A percentile compares a stretch with the other conserved stretches of the same genome.
These are phyloP conservation scores for Penicillium malachiteum DNA, from an alignment of 495 filamentous ascomycete genomes.

Conservation along the genomic window DNA sequence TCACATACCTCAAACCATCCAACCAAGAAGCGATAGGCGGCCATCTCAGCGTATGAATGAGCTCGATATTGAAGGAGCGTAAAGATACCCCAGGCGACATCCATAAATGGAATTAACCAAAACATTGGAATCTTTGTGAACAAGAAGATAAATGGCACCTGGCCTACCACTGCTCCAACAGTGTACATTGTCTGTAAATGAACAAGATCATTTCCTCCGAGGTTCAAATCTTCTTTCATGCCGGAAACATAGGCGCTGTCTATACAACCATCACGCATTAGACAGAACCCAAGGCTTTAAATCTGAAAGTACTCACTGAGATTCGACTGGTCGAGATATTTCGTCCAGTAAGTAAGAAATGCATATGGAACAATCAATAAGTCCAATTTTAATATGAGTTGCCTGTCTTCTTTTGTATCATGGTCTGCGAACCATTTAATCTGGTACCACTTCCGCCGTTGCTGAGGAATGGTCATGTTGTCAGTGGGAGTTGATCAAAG, in stretches of 20 bases:
- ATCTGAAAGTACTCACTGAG: slow-evolving; percentile 23
- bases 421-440: slow-evolving; percentile 41
- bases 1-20: slow-evolving; percentile 71
- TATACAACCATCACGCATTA: neutral
- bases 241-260: slow-evolving; percentile 5
- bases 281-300: neutral
- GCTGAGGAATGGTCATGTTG: slow-evolving; percentile 19
- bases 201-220: slow-evolving; percentile 49
- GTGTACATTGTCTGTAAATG: slow-evolving; percentile 50
- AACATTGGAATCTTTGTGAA: slow-evolving; percentile 50
- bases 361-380: slow-evolving; percentile 39
- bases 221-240: slow-evolving; percentile 1
- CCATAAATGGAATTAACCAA: slow-evolving; percentile 44
- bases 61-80: slow-evolving; percentile 46
- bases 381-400: slow-evolving; percentile 47
- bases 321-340: slow-evolving; percentile 46
- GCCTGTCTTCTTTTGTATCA: slow-evolving; percentile 42
- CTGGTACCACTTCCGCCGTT: slow-evolving; percentile 37
- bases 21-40: slow-evolving; percentile 75
- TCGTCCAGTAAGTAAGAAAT: slow-evolving; percentile 47
- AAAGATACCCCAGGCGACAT: slow-evolving; percentile 47
- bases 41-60: slow-evolving; percentile 28
- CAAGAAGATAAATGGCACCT: slow-evolving; percentile 50
- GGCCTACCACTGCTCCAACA: slow-evolving; percentile 50
- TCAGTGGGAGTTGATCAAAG: neutral